phyloP scores from a whole-genome alignment of 2,329 filamentous ascomycete genomes.

The Penicillium sp. region DNA sequence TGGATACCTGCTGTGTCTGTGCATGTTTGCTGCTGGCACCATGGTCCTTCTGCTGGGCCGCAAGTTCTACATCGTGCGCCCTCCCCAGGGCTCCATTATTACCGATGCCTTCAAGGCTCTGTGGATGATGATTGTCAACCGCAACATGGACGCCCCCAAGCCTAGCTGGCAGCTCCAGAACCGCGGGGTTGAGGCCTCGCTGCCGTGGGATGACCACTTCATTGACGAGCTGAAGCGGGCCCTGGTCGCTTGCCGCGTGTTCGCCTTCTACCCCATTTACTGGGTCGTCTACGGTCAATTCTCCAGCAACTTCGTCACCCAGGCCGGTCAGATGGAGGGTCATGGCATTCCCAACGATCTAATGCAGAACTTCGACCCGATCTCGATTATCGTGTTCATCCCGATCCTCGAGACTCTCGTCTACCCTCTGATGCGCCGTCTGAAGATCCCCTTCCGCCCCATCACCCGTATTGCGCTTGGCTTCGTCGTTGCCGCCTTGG shows the following conservation, averaged over 20 bases:
- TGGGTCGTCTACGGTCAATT: conserved; percentile 69
- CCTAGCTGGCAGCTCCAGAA: conserved; percentile 60
- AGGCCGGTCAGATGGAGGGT: conserved; percentile 60
- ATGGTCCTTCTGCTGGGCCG: conserved; percentile 51
- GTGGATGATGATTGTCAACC: conserved; percentile 52
- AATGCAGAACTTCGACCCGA: conserved; percentile 71
- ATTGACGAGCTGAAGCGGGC: conserved; percentile 69
- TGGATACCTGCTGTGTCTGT: conserved; percentile 61
- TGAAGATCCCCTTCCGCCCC: conserved; percentile 65
- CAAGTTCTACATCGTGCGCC: conserved; percentile 48
- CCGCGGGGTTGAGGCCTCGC: conserved; percentile 38
- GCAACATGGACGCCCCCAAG: conserved; percentile 62
- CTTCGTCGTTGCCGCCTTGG: conserved; percentile 62
- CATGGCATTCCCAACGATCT: conserved; percentile 75
- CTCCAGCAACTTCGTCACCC: conserved; percentile 64
- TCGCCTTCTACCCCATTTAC: conserved; percentile 67
- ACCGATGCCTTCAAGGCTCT: conserved; percentile 63
- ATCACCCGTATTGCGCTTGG: conserved; percentile 72
- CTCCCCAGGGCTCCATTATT: conserved; percentile 62
- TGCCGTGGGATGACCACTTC: conserved; percentile 67
- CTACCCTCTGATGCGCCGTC: conserved; percentile 65
- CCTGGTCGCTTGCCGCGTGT: conserved; percentile 66
- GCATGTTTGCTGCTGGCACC: conserved; percentile 62
- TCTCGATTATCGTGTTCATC: conserved; percentile 72
- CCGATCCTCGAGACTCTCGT: conserved; percentile 66